Evolutionary conservation across 192 early-diverging fungal species (phyloP), one percentile per base, ranked within the genome.

Genomic region (Coemansia sp.): DNA sequence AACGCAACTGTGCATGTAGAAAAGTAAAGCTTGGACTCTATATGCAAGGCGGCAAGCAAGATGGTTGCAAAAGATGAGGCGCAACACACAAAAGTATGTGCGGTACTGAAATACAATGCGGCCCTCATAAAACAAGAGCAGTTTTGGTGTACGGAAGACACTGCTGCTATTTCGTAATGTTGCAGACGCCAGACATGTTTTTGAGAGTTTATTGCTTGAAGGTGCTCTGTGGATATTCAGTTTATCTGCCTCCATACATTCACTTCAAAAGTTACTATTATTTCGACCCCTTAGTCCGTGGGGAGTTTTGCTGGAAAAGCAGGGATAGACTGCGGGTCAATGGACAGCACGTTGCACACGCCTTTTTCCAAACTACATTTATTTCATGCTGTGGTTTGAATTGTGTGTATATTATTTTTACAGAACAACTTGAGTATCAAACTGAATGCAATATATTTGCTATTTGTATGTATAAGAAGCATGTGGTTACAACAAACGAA

Each of bases 161-260:
- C 35, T 35, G 9, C 11, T 9, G 3, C 8, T 17, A 57, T 57
- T 57, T 29, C 25, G 55, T 57, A 57, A 57, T 27, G 35, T 12
- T 26, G 12, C 54, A 56, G 54, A 19, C n/a, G 27, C 54, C 54
- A 56, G 54, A 56, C 55, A 57, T 57, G 29, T 26, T 57, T 57
- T 26, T 27, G 26, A 57, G 27, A 27, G 3, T 2, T 29, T n/a
- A 26, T 35, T 57, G 55, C 4, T 17, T 57, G 26, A 6, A 35
- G 25, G 9, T 35, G 17, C 27, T 57, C 41, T 43, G 41, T 43
- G 41, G 16, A 9, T 43, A 43, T 43, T 43, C 16, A n/a, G 41
- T 43, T 16, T 43, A 43, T 43, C 41, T 43, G 41, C 11, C 41
- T 16, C 41, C 41, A 9, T 2, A 9, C 14, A n/a, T 43, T 43